Base-by-base conservation (phyloP, 2,329 filamentous ascomycete species). In the Xenosphaeropsis pyriputrescens region DNA sequence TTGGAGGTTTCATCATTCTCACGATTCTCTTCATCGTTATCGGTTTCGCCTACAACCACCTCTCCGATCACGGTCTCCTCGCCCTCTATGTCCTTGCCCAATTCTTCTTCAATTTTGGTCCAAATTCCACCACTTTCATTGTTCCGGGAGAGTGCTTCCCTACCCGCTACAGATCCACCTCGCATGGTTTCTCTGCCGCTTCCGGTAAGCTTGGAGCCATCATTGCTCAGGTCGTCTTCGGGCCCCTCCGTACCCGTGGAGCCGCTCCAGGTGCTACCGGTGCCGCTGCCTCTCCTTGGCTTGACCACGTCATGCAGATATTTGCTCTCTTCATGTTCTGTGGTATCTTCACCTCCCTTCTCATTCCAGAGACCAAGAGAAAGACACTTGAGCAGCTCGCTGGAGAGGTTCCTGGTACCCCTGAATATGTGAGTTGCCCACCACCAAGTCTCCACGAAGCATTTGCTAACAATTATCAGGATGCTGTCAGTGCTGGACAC, bases 261-360 rank as follows among this genome's bases (percentile, higher is more conserved):
- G 61, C 57, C 8, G 32, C 13, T 6, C 7, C 15, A n/a, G 31
- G 31, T 14, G 37, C 37, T 13, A 39, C 30, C 14, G 32, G 31
- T 19, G 18, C 30, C 9, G 37, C 30, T 30, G 37, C 37, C n/a
- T 16, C 61, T 2, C 63, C 65, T 0, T 79, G 76, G 68, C 65
- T 86, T 39, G 69, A 81, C 56, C 72, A 78, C 40, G 70, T 86
- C 34, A 75, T 86, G 61, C 67, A 83, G 54, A 77, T 85, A 32
- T 85, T 81, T 56, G 78, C 79, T 0, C 63, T 83, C 12, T 85
- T 86, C 62, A 86, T 85, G 81, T 64, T 86, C 5, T 66, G 69
- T 35, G 82, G 82, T 34, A 67, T 71, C 41, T 58, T 82, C 39
- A 72, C 72, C 2, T 75, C 76, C 1, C 58, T 85, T 2, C 58